Evolutionary conservation across 257 asterid genomes (phyloP).

Genomic region (Avicennia marina): DNA sequence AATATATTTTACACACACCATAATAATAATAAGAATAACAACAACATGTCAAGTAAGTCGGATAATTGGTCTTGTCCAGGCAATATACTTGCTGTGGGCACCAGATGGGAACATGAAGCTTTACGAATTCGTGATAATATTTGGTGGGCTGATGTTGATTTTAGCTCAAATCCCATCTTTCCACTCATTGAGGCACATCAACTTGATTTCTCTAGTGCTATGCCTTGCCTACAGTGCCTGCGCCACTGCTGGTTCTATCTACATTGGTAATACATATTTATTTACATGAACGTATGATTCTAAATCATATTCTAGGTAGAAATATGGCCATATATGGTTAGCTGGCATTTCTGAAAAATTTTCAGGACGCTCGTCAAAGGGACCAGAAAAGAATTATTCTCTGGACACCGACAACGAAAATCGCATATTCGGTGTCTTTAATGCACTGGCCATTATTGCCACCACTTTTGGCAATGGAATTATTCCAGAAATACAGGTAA

Average conservation of each 20-base stretch:
- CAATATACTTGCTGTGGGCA: slow-evolving; percentile 49
- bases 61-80: slow-evolving; percentile 32
- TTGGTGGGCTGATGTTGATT: slow-evolving; percentile 74
- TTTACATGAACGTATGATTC: no score
- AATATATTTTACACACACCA: no score
- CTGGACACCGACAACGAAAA: slow-evolving; percentile 36
- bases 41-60: no score
- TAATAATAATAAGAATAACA: no score
- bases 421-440: slow-evolving; percentile 56
- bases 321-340: no score
- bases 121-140: slow-evolving; percentile 55
- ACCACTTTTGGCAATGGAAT: slow-evolving; percentile 93
- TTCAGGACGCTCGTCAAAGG: slow-evolving; percentile 71
- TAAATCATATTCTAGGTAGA: no score
- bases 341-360: neutral
- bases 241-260: slow-evolving; percentile 77
- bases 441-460: slow-evolving; percentile 82
- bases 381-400: slow-evolving; percentile 62
- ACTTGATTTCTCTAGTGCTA: slow-evolving; percentile 63
- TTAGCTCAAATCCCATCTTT: slow-evolving; percentile 96
- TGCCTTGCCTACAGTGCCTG: slow-evolving; percentile 75
- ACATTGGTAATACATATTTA: slow-evolving; percentile 45
- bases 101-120: slow-evolving; percentile 68
- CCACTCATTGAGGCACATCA: slow-evolving; percentile 87
- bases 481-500: slow-evolving; percentile 87